Evolutionary conservation across 768 basidiomycete species (phyloP).

Genomic region (Rhodotorula paludigena): DNA sequence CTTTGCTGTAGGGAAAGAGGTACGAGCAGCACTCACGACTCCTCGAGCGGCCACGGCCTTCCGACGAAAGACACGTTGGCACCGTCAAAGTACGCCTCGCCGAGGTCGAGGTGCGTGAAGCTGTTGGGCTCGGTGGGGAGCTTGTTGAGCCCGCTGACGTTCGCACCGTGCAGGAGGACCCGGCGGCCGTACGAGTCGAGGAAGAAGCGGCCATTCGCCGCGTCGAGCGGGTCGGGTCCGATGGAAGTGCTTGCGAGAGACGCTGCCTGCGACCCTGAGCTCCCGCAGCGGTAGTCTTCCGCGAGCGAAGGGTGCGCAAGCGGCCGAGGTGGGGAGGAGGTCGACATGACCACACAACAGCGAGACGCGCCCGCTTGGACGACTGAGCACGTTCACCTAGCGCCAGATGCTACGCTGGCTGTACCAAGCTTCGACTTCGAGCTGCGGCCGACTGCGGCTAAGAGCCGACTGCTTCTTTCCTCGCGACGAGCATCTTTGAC

Average conservation of each 20-base stretch:
- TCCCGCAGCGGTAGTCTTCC: conserved; percentile 8
- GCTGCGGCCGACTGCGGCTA: too few species aligned
- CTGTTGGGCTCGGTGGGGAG: conserved; percentile 55
- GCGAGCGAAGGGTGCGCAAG: conserved; percentile 12
- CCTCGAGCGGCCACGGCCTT: conserved; percentile 80
- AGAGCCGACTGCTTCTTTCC: too few species aligned
- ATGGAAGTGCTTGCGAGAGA: conserved; percentile 62
- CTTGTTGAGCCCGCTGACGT: conserved; percentile 75
- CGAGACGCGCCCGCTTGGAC: too few species aligned
- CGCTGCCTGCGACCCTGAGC: background rate
- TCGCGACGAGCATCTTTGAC: too few species aligned
- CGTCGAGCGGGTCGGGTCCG: conserved; percentile 60
- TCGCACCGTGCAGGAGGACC: conserved; percentile 75
- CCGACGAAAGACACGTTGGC: conserved; percentile 78
- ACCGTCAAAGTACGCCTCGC: conserved; percentile 63
- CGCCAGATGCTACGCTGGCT: too few species aligned
- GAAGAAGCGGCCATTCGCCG: conserved; percentile 69
- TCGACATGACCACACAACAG: too few species aligned
- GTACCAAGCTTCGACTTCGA: too few species aligned
- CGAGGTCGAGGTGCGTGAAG: conserved; percentile 47
- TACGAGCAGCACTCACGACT: conserved; percentile 71
- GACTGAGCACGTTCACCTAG: too few species aligned
- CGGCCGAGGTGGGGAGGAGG: too few species aligned
- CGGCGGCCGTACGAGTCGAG: conserved; percentile 74
- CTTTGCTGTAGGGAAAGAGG: conserved; percentile 47